Evolutionary conservation across 2,329 filamentous ascomycete species (phyloP).

Genomic region (Tolypocladium endophyticum): DNA sequence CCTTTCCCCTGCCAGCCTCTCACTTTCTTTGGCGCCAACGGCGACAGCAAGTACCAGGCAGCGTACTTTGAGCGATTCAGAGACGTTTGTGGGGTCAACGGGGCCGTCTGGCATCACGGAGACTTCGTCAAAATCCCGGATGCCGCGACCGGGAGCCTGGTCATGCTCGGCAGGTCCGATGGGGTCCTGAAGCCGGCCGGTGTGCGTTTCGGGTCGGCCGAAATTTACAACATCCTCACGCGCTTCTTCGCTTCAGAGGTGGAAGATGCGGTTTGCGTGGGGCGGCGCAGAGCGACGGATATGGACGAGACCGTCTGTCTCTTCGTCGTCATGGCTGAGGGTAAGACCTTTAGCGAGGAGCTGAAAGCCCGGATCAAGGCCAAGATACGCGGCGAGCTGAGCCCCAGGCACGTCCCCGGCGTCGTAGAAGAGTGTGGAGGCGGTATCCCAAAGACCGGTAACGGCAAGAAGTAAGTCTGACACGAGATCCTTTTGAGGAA

Average conservation of each 20-base stretch:
- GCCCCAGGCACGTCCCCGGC: conserved; percentile 78
- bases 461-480: conserved; percentile 77
- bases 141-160: conserved; percentile 60
- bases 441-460: conserved; percentile 83
- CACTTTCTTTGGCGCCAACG: conserved; percentile 65
- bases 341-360: conserved; percentile 44
- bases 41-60: conserved; percentile 62
- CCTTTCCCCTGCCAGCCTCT: conserved; percentile 89
- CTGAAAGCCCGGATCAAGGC: conserved; percentile 54
- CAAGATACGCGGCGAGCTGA: conserved; percentile 66
- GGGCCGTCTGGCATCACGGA: conserved; percentile 77
- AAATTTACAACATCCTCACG: conserved; percentile 92
- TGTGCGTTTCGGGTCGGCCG: conserved; percentile 83
- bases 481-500: not conserved
- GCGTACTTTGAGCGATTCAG: conserved; percentile 85
- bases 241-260: conserved; percentile 70
- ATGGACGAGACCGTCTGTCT: conserved; percentile 78
- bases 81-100: conserved; percentile 23
- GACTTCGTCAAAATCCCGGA: conserved; percentile 70
- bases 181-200: conserved; percentile 88
- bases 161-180: conserved; percentile 88
- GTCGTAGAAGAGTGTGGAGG: conserved; percentile 67
- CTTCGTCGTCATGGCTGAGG: conserved; percentile 68
- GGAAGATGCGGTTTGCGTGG: conserved; percentile 81
- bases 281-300: conserved; percentile 60